Conservation (phyloP, 2,329 filamentous ascomycete species). For the Microcyclosporella mali region DNA sequence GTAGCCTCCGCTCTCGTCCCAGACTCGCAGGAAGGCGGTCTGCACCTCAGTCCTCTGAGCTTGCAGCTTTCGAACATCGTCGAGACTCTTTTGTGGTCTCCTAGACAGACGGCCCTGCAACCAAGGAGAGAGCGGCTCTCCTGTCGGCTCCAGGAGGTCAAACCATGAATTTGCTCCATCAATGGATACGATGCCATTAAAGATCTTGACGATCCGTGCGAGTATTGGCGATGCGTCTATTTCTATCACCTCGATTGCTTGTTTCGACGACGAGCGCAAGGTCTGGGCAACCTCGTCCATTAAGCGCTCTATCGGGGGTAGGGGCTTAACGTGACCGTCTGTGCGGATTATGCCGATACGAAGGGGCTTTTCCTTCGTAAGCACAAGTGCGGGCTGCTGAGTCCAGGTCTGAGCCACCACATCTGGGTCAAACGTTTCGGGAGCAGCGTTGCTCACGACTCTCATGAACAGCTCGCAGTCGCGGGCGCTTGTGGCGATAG, state of each 20-base stretch:
- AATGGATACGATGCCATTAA: constrained; percentile 53
- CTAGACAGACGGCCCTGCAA: constrained; percentile 48
- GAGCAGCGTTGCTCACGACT: constrained; percentile 46
- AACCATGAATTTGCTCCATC: constrained; percentile 54
- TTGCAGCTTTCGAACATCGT: constrained; percentile 48
- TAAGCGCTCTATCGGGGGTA: constrained; percentile 45
- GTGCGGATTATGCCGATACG: constrained; percentile 45
- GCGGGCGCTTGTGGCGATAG: constrained; percentile 42
- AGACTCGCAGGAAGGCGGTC: constrained; percentile 52
- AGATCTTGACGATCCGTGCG: constrained; percentile 50
- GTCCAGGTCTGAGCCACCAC: constrained; percentile 38
- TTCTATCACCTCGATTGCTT: constrained; percentile 51
- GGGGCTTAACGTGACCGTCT: constrained; percentile 47
- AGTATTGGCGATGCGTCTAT: constrained; percentile 50
- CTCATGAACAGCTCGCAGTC: constrained; percentile 51
- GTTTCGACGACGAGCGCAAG: constrained; percentile 27
- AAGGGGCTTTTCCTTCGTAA: constrained; percentile 26
- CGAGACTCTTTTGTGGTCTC: constrained; percentile 42
- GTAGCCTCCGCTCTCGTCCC: constrained; percentile 41
- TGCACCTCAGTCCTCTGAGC: constrained; percentile 48
- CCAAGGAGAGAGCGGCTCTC: constrained; percentile 56
- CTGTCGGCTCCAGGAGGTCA: constrained; percentile 49
- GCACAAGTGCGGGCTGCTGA: constrained; percentile 14
- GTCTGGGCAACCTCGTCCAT: constrained; percentile 41
- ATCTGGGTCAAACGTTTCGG: constrained; percentile 46